Conservation (phyloP, 805 yeast genomes). For the Hanseniaspora jakobsenii region DNA sequence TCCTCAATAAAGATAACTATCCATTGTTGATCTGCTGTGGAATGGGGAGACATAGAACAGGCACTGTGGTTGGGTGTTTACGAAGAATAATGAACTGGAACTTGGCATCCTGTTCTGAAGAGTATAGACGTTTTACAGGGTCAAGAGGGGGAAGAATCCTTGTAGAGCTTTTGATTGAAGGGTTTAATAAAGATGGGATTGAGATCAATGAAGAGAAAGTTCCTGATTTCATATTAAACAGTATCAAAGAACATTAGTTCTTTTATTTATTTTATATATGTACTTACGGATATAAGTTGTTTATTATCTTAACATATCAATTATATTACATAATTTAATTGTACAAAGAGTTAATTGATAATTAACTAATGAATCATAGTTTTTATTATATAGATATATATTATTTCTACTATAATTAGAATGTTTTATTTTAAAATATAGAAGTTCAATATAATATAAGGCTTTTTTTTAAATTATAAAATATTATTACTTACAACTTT, state of each 20-base stretch:
- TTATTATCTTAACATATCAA: not conserved
- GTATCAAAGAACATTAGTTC: slow-evolving; percentile 16
- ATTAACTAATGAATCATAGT: no score
- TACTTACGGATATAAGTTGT: not conserved
- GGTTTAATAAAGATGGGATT: slow-evolving; percentile 27
- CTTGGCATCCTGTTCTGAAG: slow-evolving; percentile 82
- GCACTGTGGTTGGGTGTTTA: slow-evolving; percentile 89
- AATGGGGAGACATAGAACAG: slow-evolving; percentile 96
- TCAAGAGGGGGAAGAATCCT: slow-evolving; percentile 82
- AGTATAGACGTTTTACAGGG: slow-evolving; percentile 87
- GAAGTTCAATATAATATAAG: no score
- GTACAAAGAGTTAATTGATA: no score
- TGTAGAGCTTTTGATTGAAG: slow-evolving; percentile 80
- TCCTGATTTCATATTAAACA: slow-evolving; percentile 27
- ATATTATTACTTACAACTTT: no score
- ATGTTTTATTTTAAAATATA: no score
- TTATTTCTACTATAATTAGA: no score
- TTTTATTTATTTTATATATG: no score
- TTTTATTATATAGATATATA: no score
- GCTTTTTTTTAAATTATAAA: no score
- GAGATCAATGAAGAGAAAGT: slow-evolving; percentile 25
- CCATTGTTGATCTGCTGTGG: slow-evolving; percentile 92
- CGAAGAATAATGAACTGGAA: slow-evolving; percentile 96
- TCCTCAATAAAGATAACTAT: slow-evolving; percentile 58
- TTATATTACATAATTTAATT: no score